phyloP scores from a whole-genome alignment of 1,284 basidiomycete species.

The Thelephora terrestris region DNA sequence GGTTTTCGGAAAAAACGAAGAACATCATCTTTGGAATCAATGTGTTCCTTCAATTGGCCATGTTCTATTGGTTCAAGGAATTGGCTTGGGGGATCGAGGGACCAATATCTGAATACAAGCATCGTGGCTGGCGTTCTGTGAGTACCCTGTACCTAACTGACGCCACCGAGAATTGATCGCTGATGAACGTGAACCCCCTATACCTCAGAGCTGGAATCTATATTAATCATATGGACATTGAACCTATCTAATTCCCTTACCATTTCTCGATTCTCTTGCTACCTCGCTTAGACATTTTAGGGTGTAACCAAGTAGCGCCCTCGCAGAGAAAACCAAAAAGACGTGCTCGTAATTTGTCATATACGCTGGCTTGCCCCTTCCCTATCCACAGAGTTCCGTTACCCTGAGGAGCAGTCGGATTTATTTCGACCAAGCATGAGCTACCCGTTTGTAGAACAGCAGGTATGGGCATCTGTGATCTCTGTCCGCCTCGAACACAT shows the following conservation, averaged over 20 bases:
- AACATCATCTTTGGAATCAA: conserved; percentile 59
- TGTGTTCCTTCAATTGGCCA: conserved; percentile 51
- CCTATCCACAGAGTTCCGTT: not conserved
- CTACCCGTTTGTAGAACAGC: conserved; percentile 67
- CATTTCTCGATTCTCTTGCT: no score
- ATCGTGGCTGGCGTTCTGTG: conserved; percentile 75
- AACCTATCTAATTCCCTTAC: no score
- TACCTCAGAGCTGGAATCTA: conserved; percentile 30
- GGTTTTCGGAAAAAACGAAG: conserved; percentile 56
- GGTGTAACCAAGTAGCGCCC: no score
- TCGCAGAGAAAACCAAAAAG: not conserved
- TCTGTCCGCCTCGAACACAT: conserved; percentile 55
- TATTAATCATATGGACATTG: conserved; percentile 18
- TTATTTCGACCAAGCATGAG: conserved; percentile 3
- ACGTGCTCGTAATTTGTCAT: not conserved
- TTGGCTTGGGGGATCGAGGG: conserved; percentile 87
- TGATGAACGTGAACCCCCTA: conserved; percentile 2
- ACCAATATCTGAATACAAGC: conserved; percentile 70
- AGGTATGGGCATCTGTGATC: conserved; percentile 81
- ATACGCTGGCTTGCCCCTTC: not conserved
- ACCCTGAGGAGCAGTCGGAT: no score
- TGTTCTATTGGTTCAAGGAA: conserved; percentile 93
- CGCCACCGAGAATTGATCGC: not conserved
- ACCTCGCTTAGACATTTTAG: no score
- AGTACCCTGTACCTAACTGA: conserved; percentile 16